Evolutionary conservation across 352 stramenopile genomes (phyloP), one percentile per base, ranked within the genome.

Genomic region (Phytophthora hibernalis): DNA sequence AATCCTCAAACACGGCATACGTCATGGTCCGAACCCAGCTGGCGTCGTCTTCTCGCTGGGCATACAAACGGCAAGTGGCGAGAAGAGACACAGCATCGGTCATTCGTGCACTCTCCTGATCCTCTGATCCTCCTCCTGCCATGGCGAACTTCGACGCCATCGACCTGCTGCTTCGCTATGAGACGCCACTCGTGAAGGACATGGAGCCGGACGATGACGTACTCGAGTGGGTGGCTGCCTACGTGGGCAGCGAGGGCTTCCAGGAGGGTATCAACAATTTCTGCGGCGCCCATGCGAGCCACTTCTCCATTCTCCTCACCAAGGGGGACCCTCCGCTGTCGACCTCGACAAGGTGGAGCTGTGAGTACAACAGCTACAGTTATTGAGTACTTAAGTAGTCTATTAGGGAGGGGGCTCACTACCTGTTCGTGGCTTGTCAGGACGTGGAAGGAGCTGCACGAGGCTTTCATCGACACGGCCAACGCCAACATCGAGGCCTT

Each of bases 121-220:
- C 28, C 50, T 49, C 40, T 58, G 26, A 43, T 44, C 28, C 50
- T 49, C 33, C 15, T 31, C 16, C 0, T 10, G 47, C 40, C 45
- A 82, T 82, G 80, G 72, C 77, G 42, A 74, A 73, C 45, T 93
- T 93, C 64, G 85, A 93, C 60, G 85, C 85, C 35, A 93, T 93
- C 42, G 85, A 93, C 55, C 67, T 93, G 57, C 70, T 93, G 53
- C 77, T 79, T 50, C 83, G 85, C 60, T 93, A 91, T 59, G 83
- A 93, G 75, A 91, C 84, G 68, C 85, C 85, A 51, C 70, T 91
- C 53, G 74, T 93, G 42, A 91, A 92, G 64, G 85, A 93, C 69
- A 93, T 93, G 85, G 85, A 93, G 68, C 58, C 74, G 35, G 79
- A 79, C 30, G 85, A 93, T 48, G 85, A 93, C 59, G 83, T 93